Percentiles rank a stretch among this genome's conserved stretches.
Evolutionary conservation across 2,329 filamentous ascomycete species (phyloP).

Genomic region (Pseudogymnoascus verrucosus): DNA sequence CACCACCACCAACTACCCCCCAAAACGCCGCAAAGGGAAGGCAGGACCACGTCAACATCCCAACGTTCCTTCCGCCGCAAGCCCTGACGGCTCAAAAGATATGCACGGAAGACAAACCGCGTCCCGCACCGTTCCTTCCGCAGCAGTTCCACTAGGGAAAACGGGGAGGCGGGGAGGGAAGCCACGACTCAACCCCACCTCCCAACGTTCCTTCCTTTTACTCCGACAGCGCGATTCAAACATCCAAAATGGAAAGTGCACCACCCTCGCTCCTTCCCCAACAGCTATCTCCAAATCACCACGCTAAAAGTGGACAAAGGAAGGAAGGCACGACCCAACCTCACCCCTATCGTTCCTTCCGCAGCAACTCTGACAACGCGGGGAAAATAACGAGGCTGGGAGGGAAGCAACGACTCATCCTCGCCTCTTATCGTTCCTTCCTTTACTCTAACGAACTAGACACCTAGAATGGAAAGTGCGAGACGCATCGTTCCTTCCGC

Average conservation of each 20-base stretch:
- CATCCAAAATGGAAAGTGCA: neutral
- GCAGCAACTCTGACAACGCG: neutral
- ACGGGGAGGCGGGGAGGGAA: no score
- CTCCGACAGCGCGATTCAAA: neutral
- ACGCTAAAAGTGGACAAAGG: neutral
- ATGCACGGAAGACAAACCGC: neutral
- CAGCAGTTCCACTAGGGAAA: no score
- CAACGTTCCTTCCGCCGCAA: neutral
- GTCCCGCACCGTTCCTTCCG: neutral
- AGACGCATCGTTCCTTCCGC: neutral
- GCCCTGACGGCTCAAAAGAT: neutral
- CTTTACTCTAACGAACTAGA: neutral
- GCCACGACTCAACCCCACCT: neutral
- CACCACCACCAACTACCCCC: no score
- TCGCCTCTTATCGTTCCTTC: neutral
- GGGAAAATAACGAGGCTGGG: neutral
- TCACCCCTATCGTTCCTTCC: no score
- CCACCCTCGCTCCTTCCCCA: neutral
- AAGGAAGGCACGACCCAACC: neutral
- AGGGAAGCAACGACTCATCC: neutral
- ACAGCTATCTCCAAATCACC: neutral
- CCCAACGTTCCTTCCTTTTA: neutral
- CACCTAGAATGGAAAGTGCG: neutral
- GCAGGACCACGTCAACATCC: neutral
- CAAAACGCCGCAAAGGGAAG: neutral